These are phyloP conservation scores for Wickerhamomyces mucosus DNA, from an alignment of 805 yeast genomes.

Conservation along the genomic window DNA sequence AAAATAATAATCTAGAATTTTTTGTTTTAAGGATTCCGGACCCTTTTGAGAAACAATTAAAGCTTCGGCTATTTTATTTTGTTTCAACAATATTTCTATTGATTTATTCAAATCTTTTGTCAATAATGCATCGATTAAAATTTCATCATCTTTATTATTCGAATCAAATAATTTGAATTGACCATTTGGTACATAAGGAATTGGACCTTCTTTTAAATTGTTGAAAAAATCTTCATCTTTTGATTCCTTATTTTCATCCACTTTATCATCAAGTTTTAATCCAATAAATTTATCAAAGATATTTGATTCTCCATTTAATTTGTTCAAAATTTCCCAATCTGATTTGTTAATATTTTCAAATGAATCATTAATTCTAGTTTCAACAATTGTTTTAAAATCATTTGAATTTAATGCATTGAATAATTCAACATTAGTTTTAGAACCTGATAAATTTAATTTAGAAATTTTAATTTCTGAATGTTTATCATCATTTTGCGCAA, in stretches of 20 bases:
- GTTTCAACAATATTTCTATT: conserved; percentile 52
- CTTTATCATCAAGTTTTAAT: conserved; percentile 20
- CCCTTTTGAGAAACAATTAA: conserved; percentile 69
- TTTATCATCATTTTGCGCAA: conserved; percentile 30
- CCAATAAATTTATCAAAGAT: conserved; percentile 38
- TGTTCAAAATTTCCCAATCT: conserved; percentile 60
- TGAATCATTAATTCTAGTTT: conserved; percentile 36
- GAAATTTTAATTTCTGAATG: conserved; percentile 34
- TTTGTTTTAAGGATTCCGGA: conserved; percentile 47
- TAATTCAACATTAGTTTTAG: conserved; percentile 32
- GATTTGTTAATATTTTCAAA: conserved; percentile 32
- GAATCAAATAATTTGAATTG: conserved; percentile 35
- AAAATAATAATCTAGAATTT: conserved; percentile 68
- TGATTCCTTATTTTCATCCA: conserved; percentile 16
- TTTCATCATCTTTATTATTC: conserved; percentile 24
- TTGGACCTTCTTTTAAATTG: conserved; percentile 21
- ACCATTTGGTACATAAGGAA: conserved; percentile 40
- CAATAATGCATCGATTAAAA: conserved; percentile 42
- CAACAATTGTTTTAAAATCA: conserved; percentile 46
- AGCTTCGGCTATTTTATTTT: conserved; percentile 67
- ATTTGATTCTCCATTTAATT: conserved; percentile 43
- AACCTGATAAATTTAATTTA: conserved; percentile 28
- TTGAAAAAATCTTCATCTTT: conserved; percentile 27
- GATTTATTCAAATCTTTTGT: conserved; percentile 59
- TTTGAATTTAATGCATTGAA: conserved; percentile 46